Evolutionary conservation across 768 basidiomycete genomes (phyloP).

Genomic region (Lactarius indigo): DNA sequence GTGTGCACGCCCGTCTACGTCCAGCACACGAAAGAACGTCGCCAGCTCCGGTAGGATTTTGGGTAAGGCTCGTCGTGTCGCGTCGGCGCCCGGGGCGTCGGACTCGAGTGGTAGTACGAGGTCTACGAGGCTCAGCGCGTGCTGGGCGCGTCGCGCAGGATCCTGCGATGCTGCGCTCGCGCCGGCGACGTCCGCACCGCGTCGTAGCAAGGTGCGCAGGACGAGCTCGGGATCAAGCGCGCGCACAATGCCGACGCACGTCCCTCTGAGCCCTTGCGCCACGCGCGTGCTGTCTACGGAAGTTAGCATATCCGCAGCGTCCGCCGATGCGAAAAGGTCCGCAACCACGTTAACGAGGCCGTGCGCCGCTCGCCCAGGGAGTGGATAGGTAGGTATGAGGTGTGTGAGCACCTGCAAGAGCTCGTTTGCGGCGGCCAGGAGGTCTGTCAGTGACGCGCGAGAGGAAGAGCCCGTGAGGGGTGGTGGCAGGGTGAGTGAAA

Average conservation of each 20-base stretch:
- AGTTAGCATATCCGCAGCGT: conserved; percentile 41
- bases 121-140: conserved; percentile 56
- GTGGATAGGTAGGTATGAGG: conserved; percentile 45
- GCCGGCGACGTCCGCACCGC: conserved; percentile 35
- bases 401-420: conserved; percentile 48
- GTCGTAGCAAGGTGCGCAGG: conserved; percentile 53
- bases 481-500: conserved; percentile 38
- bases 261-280: conserved; percentile 44
- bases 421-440: conserved; percentile 54
- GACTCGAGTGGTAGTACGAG: conserved; percentile 46
- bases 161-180: conserved; percentile 38
- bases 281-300: conserved; percentile 40
- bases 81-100: conserved; percentile 28
- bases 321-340: conserved; percentile 55
- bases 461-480: conserved; percentile 25
- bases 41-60: conserved; percentile 51
- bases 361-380: conserved; percentile 50
- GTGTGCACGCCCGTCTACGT: conserved; percentile 45
- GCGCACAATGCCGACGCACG: conserved; percentile 50
- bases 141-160: conserved; percentile 53
- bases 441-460: conserved; percentile 43
- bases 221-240: conserved; percentile 49
- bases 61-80: conserved; percentile 56
- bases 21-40: conserved; percentile 53
- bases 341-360: conserved; percentile 42